These are phyloP conservation scores for Plantago ovata DNA, from an alignment of 257 asterid species.

Conservation along the genomic window DNA sequence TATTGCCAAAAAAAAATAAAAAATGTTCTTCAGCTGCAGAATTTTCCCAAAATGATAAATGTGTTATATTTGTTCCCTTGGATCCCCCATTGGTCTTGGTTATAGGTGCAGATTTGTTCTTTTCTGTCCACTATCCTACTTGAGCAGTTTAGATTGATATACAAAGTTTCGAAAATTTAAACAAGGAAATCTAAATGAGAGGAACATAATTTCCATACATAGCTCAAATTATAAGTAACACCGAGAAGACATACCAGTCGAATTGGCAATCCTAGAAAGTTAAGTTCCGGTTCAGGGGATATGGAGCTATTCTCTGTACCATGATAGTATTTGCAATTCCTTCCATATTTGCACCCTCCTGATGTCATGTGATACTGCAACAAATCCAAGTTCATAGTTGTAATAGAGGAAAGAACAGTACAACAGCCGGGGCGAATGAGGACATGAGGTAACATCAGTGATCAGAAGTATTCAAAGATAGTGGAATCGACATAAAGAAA, in stretches of 20 bases:
- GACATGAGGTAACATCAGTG: no score
- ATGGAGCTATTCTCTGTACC: conserved; percentile 34
- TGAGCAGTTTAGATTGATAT: not conserved
- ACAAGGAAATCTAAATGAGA: conserved; percentile 1
- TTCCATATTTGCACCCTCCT: conserved; percentile 78
- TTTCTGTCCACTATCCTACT: no score
- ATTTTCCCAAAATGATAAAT: no score
- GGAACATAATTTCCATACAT: conserved; percentile 6
- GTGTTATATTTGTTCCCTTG: not conserved
- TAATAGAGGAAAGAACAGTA: conserved; percentile 16
- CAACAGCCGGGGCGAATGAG: conserved; percentile 7
- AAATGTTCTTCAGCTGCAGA: no score
- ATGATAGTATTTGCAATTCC: conserved; percentile 62
- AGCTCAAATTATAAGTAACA: conserved; percentile 11
- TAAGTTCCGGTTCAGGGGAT: conserved; percentile 33
- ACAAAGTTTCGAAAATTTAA: not conserved
- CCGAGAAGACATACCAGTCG: conserved; percentile 46
- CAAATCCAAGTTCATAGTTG: conserved; percentile 16
- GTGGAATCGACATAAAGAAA: conserved; percentile 5
- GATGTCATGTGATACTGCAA: conserved; percentile 70
- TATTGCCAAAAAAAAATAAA: no score
- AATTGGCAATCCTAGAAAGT: conserved; percentile 74
- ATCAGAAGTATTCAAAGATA: no score
- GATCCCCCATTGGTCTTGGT: not conserved
- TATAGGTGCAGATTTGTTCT: no score